Evolutionary conservation across 805 yeast genomes (phyloP), one percentile per base, ranked within the genome.

Genomic region (Ogataea methylovora): DNA sequence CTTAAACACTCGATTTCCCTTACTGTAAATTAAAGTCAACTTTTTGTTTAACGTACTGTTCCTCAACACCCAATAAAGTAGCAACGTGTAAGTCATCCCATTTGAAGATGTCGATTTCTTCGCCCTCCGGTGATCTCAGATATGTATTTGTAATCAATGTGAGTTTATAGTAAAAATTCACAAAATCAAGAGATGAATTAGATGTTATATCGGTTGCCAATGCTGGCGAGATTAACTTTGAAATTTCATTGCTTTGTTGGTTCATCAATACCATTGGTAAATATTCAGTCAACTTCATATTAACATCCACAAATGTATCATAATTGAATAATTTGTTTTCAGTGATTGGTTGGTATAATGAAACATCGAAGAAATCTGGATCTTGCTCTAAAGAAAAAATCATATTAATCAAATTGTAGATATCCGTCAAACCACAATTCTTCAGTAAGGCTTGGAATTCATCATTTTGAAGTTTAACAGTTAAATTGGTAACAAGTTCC

Each of bases 1-100:
- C n/a, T n/a, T n/a, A n/a, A n/a, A n/a, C n/a, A n/a, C n/a, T n/a
- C n/a, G n/a, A n/a, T n/a, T n/a, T n/a, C n/a, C n/a, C n/a, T n/a
- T n/a, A n/a, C n/a, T n/a, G n/a, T n/a, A n/a, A n/a, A n/a, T n/a
- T n/a, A n/a, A n/a, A 31, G 22, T 41, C 36, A 4, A 36, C 27
- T 18, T 42, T 44, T 35, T 44, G 49, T 24, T 45, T 46, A 20
- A 34, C 28, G 30, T 54, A 61, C 1, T 47, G 44, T 13, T 66
- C 66, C 29, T 71, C 81, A n/a, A 80, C 69, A 18, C 90, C 92
- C n/a, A 83, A 52, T 33, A 84, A 60, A 0, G 85, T 79, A 4
- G 84, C 75, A 17, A 82, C 73, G 32, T 81, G 85, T 6, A 52
- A 37, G 22, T 67, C 73, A 16, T 69, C 61, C 83, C 84, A 79